Evolutionary conservation across 805 yeast species (phyloP), one percentile per base, ranked within the genome.

Genomic region (Candida tibetensis): DNA sequence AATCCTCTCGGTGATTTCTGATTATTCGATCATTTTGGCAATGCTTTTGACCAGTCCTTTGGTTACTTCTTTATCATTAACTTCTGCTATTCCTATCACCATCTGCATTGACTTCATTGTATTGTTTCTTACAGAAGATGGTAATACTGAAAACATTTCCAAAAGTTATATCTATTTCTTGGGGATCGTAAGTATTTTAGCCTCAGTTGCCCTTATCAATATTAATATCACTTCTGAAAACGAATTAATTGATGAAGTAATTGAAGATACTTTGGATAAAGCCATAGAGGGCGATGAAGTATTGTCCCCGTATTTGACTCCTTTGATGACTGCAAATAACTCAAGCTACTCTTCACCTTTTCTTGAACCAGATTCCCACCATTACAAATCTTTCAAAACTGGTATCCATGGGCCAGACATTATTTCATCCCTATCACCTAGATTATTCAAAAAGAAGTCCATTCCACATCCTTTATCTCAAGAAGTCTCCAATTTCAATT

Each of bases 11-110:
- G 69, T 71, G 14, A 49, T 72, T 5, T 74, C 79, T 0, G 82
- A 76, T 46, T 76, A 69, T 44, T 61, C 65, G 23, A 70, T 76
- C 1, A 66, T 75, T n/a, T 48, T 74, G 10, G 79, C 81, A 5
- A 65, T 74, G 60, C 51, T 76, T 15, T 58, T 75, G 28, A 76
- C 81, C 1, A 73, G 79, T 32, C 82, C 82, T 1, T 61, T 76
- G 39, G 66, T 75, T 12, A 69, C 77, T 2, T 64, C 79, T 3
- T 57, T 76, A 27, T 73, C 79, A 3, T 53, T 76, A 25, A 73
- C 81, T 1, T 64, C 77, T 0, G 70, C 74, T 0, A 74, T 76
- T 25, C 82, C 82, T 3, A 60, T 76, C 17, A 71, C 75, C 19
- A 72, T 76, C 48, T 62, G 72, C 37, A 61, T 73, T 34, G 82